phyloP scores from a whole-genome alignment of 2,329 filamentous ascomycete genomes.

The Calonectria naviculata region DNA sequence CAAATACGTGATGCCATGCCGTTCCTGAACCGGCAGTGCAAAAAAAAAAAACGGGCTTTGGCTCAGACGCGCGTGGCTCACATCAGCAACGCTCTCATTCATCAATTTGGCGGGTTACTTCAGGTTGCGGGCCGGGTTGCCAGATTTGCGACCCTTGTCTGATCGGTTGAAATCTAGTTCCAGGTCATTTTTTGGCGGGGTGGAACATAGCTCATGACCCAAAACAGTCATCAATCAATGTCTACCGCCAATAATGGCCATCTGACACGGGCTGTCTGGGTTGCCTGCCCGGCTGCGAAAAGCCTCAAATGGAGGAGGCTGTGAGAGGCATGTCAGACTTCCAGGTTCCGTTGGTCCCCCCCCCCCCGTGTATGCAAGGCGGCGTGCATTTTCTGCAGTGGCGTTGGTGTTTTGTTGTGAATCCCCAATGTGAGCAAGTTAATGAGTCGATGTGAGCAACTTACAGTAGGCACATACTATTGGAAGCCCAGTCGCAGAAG shows the following conservation, averaged over 20 bases:
- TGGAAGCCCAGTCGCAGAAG: neutral
- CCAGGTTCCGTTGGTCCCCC: neutral
- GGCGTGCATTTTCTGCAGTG: neutral
- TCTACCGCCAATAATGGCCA: too few relatives aligned
- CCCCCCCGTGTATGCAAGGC: neutral
- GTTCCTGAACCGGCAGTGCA: neutral
- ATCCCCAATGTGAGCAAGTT: neutral
- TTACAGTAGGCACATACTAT: too few relatives aligned
- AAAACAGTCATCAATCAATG: neutral
- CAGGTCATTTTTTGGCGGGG: neutral
- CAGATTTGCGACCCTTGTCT: neutral
- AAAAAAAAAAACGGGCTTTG: neutral
- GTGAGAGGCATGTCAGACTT: neutral
- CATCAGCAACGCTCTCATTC: conserved; percentile 27
- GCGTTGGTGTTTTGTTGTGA: neutral
- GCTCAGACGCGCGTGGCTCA: conserved; percentile 27
- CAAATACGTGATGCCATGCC: neutral
- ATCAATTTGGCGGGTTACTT: neutral
- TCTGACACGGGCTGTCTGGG: neutral
- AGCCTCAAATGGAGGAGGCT: neutral
- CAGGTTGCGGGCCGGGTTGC: neutral
- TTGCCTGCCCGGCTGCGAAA: neutral
- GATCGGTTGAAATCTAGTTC: neutral
- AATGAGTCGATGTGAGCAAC: conserved; percentile 13
- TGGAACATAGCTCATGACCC: neutral